A percentile compares a stretch with the other conserved stretches of the same genome.
phyloP scores from a whole-genome alignment of 225 moss, liverwort and hornwort species.

The Lunularia cruciata region DNA sequence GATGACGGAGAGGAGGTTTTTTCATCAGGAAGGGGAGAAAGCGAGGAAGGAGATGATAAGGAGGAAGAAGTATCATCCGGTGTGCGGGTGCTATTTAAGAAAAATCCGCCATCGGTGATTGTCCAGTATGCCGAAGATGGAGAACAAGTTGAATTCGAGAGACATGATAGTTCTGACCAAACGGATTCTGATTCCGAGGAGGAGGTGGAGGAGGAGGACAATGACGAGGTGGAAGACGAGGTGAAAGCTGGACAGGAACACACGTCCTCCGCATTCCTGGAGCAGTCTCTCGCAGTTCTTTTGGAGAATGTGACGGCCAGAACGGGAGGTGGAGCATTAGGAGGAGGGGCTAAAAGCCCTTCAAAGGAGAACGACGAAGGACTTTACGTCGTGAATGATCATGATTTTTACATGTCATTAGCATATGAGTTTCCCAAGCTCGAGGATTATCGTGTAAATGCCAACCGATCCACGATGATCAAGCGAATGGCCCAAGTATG shows the following conservation, averaged over 20 bases:
- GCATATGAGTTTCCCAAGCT: slow-evolving; percentile 42
- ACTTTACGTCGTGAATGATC: slow-evolving; percentile 37
- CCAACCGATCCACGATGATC: slow-evolving; percentile 66
- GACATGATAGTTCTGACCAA: slow-evolving; percentile 31
- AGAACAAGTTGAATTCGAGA: slow-evolving; percentile 39
- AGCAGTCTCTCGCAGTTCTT: slow-evolving; percentile 18
- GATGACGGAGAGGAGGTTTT: slow-evolving; percentile 22
- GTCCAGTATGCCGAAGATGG: slow-evolving; percentile 39
- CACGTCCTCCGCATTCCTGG: background rate
- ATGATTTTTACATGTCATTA: slow-evolving; percentile 31
- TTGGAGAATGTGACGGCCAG: slow-evolving; percentile 31
- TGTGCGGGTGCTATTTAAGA: slow-evolving; percentile 32
- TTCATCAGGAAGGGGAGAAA: slow-evolving; percentile 11
- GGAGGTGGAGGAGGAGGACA: slow-evolving; percentile 17
- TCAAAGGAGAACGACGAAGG: slow-evolving; percentile 17
- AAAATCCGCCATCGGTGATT: slow-evolving; percentile 23
- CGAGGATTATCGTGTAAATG: slow-evolving; percentile 54
- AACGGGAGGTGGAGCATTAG: slow-evolving; percentile 18
- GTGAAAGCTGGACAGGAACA: slow-evolving; percentile 2
- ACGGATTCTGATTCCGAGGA: slow-evolving; percentile 36
- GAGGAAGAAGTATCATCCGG: slow-evolving; percentile 27
- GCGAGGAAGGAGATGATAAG: slow-evolving; percentile 19
- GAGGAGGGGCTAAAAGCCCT: slow-evolving; percentile 5
- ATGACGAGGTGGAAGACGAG: slow-evolving; percentile 8
- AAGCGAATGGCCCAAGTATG: slow-evolving; percentile 72